These are phyloP conservation scores for Rehmannia glutinosa DNA, from an alignment of 257 asterid genomes.

Conservation along the genomic window DNA sequence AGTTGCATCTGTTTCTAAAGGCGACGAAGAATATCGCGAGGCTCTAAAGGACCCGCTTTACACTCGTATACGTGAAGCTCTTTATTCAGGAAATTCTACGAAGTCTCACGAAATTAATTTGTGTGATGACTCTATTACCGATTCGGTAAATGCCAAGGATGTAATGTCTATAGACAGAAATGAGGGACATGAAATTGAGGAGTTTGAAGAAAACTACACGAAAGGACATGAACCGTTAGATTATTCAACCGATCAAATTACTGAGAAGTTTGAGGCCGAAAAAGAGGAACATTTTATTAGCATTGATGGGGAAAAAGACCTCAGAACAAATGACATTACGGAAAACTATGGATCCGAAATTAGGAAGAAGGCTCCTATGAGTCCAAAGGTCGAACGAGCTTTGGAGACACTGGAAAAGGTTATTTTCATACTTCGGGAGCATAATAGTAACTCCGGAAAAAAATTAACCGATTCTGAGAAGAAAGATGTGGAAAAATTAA, in stretches of 20 bases:
- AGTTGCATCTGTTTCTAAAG: slow-evolving; percentile 65
- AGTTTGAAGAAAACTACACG: slow-evolving; percentile 35
- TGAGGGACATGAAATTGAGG: slow-evolving; percentile 45
- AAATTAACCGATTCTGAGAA: slow-evolving; percentile 14
- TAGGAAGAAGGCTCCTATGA: slow-evolving; percentile 20
- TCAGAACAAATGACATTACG: slow-evolving; percentile 15
- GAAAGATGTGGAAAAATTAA: slow-evolving; percentile 18
- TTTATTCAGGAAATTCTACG: slow-evolving; percentile 40
- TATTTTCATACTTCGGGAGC: slow-evolving; percentile 43
- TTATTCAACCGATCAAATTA: slow-evolving; percentile 16
- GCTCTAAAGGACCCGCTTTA: slow-evolving; percentile 61
- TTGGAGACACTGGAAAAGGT: slow-evolving; percentile 60
- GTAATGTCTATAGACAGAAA: too few relatives aligned
- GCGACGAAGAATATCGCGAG: slow-evolving; percentile 42
- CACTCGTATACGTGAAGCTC: slow-evolving; percentile 44
- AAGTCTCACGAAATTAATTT: too few relatives aligned
- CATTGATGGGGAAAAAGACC: slow-evolving; percentile 33
- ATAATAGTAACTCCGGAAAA: slow-evolving; percentile 18
- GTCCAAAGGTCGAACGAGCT: slow-evolving; percentile 46
- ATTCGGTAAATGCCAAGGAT: slow-evolving; percentile 1
- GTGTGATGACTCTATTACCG: too few relatives aligned
- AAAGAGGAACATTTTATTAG: too few relatives aligned
- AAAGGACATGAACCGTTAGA: slow-evolving; percentile 21
- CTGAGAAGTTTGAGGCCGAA: too few relatives aligned
- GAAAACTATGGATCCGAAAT: slow-evolving; percentile 9